A percentile compares a stretch with the other conserved stretches of the same genome.
Evolutionary conservation across 257 asterid species (phyloP).

Genomic region (Salvia splendens): DNA sequence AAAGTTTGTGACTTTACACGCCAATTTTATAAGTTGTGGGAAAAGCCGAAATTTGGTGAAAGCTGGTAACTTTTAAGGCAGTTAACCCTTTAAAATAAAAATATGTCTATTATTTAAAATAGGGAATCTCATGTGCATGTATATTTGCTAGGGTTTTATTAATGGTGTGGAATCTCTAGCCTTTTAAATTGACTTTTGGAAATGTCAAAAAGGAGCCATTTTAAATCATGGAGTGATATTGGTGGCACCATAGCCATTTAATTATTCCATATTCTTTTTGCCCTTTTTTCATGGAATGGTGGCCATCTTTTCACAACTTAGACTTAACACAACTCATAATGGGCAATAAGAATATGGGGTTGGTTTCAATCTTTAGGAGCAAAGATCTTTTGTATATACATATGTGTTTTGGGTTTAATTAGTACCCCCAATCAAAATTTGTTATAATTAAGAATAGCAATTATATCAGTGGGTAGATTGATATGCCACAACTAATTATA

Average conservation of each 20-base stretch:
- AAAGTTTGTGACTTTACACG: too few species aligned
- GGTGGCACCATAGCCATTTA: conserved; percentile 27
- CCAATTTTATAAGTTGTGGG: too few species aligned
- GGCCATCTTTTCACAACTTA: conserved; percentile 35
- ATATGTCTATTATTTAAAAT: too few species aligned
- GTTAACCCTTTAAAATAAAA: too few species aligned
- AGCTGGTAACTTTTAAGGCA: too few species aligned
- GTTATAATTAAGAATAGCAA: background rate
- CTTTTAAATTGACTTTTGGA: conserved; percentile 40
- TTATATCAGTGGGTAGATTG: background rate
- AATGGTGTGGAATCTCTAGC: conserved; percentile 29
- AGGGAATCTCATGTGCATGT: too few species aligned
- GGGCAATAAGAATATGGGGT: conserved; percentile 26
- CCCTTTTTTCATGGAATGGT: conserved; percentile 31
- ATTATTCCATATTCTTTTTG: conserved; percentile 33
- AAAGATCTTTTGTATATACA: background rate
- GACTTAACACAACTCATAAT: conserved; percentile 28
- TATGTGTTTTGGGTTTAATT: background rate
- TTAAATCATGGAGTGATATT: conserved; percentile 16
- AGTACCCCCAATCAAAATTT: background rate
- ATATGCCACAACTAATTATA: background rate
- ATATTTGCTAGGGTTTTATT: conserved; percentile 22
- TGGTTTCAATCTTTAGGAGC: conserved; percentile 32
- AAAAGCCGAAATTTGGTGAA: too few species aligned
- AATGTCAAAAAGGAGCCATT: conserved; percentile 37